Evolutionary conservation across 805 yeast genomes (phyloP).

Genomic region (Candida methanosorbosa): DNA sequence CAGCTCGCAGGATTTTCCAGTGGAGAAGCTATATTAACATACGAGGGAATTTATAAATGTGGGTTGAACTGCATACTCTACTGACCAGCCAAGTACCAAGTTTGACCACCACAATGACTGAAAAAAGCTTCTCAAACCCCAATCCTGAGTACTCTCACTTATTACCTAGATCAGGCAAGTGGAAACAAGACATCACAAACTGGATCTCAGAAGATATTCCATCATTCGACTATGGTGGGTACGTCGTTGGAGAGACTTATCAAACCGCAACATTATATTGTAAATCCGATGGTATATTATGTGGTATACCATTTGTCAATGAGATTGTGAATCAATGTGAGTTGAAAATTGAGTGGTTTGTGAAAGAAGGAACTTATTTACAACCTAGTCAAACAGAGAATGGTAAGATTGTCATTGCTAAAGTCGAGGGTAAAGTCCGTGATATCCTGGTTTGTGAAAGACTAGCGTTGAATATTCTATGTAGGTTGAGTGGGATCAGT

Average conservation of each 20-base stretch:
- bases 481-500: conserved; percentile 84
- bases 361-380: conserved; percentile 57
- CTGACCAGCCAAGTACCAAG: too few relatives aligned
- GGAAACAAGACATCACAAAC: conserved; percentile 71
- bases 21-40: too few relatives aligned
- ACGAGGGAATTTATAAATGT: too few relatives aligned
- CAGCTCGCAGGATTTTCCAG: too few relatives aligned
- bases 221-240: conserved; percentile 90
- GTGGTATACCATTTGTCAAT: conserved; percentile 84
- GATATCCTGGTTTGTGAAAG: conserved; percentile 78
- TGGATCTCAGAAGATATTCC: conserved; percentile 89
- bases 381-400: conserved; percentile 27
- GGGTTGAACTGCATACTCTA: too few relatives aligned
- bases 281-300: conserved; percentile 70
- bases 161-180: conserved; percentile 66
- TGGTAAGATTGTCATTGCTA: conserved; percentile 67
- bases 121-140: conserved; percentile 16
- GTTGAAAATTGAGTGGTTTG: conserved; percentile 62
- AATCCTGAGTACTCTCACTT: conserved; percentile 35
- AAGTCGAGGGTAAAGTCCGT: conserved; percentile 72
- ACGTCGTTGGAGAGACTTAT: conserved; percentile 72
- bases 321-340: conserved; percentile 78
- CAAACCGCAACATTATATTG: conserved; percentile 75
- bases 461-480: conserved; percentile 71
- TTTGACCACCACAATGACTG: neutral